Evolutionary conservation across 2,329 filamentous ascomycete genomes (phyloP), one percentile per base, ranked within the genome.

Genomic region (Tricladium varicosporioides): DNA sequence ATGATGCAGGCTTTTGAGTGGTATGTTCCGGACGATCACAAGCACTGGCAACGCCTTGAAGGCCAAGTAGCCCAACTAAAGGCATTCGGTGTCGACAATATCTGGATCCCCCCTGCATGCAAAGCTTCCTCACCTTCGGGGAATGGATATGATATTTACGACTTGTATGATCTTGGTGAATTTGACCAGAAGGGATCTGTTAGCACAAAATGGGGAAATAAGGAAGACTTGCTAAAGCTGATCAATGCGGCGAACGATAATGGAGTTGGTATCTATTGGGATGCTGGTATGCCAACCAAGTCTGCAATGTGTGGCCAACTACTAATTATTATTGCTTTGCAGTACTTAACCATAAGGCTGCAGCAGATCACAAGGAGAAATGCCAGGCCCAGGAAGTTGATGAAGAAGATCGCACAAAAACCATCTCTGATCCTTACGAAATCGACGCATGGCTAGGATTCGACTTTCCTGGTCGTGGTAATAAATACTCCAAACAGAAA

Each of bases 331-430:
- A 7, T 40, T 51, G 11, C 19, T 46, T 46, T 11, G 18, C 2
- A 70, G 86, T 91, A 5, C 73, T 90, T 46, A 91, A 89, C 65
- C 87, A 90, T 69, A 89, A 87, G 69, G 85, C 86, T 2, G 86
- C 80, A 2, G 87, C 84, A 5, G 87, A 91, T 68, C 76, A 76
- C 51, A 84, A 79, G 22, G 87, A 90, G 68, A 79, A 79, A 53
- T 86, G 80, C 56, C 73, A 75, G 57, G 85, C 83, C 1, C 78
- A 87, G 46, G 84, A 86, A 69, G 87, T 90, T 19, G 80, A 90
- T 66, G 70, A 74, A 0, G 70, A 82, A 66, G 81, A 89, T 67
- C 79, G 86, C 15, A 81, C 75, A 27, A 75, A 80, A 55, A 78
- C 79, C 42, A 73, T 81, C 4, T 78, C 76, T 2, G 75, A 80